Evolutionary conservation across 208 protist genomes (phyloP).

Genomic region (Polymyxa betae): DNA sequence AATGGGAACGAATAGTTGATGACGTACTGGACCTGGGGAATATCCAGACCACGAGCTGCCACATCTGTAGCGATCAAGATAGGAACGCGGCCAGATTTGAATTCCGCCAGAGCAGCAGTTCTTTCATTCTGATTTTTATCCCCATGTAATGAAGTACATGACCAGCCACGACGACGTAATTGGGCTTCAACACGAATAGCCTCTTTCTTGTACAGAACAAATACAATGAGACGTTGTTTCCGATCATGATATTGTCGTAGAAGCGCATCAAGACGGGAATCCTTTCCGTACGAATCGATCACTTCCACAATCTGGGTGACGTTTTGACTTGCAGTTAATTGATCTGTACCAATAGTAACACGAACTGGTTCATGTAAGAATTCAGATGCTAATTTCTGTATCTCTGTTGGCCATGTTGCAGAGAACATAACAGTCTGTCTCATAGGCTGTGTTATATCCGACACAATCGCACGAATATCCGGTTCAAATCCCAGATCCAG

Average conservation of each 20-base stretch:
- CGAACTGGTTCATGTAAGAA: constrained; percentile 83
- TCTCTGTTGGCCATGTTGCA: constrained; percentile 79
- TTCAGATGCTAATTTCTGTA: constrained; percentile 91
- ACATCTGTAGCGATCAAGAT: constrained; percentile 84
- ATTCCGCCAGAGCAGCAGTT: constrained; percentile 74
- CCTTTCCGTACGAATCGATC: constrained; percentile 57
- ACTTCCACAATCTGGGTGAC: constrained; percentile 71
- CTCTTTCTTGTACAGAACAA: constrained; percentile 69
- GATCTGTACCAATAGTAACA: constrained; percentile 69
- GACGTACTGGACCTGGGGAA: constrained; percentile 74
- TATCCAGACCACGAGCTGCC: constrained; percentile 81
- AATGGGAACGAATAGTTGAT: constrained; percentile 82
- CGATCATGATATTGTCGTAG: constrained; percentile 57
- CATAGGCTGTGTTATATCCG: not conserved
- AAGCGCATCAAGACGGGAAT: constrained; percentile 60
- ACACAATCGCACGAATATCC: constrained; percentile 65
- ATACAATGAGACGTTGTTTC: constrained; percentile 65
- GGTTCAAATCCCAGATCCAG: constrained; percentile 68
- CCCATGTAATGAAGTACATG: constrained; percentile 73
- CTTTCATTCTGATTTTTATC: constrained; percentile 80
- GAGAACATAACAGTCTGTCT: constrained; percentile 70
- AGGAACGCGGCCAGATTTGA: constrained; percentile 66
- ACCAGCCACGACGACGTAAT: constrained; percentile 53
- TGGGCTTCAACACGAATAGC: constrained; percentile 58
- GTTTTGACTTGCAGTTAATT: constrained; percentile 68